Base-by-base conservation (phyloP, 306 rosid genomes). In the Sphenostylis stenocarpa region DNA sequence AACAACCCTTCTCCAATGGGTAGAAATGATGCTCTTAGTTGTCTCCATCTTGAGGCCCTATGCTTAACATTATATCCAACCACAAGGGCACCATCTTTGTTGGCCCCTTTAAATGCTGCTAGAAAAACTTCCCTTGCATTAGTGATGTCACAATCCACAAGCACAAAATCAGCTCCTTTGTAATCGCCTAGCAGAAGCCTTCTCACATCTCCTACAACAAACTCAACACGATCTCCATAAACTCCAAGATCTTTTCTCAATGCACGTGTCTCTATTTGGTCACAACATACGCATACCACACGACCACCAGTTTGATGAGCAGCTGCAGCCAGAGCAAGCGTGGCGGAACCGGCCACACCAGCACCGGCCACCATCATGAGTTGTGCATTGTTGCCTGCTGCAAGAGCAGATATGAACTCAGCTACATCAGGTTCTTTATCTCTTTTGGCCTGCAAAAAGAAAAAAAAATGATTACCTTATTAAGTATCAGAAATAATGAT, bases 1-100 rank as follows among this genome's bases (percentile, higher is more conserved):
- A 85, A 63, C 76, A 85, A 83, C 77, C 88, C 91, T 70, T 82
- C 88, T 68, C 85, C 91, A 64, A 87, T 87, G 2, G 91, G 91
- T 21, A 87, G 77, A 83, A 83, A 87, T 0, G 86, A 76, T 55
- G 85, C 81, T 48, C 57, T 81, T 19, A 78, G 45, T 26, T 83
- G 82, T 56, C 69, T 83, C 80, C 84, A 80, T 69, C 69, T 26
- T 19, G 78, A 85, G 2, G 41, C 83, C 52, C 83, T 85, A 15
- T 72, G 82, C 72, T 61, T 70, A 10, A 85, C 89, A 75, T 85
- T 87, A 48, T 66, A 83, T 3, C 89, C 91, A 45, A 85, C 87
- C 20, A 85, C 81, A 77, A 83, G 26, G 66, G 81, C 87, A 4
- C 77, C 85, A 58, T 80, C 69, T 43, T 49, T 72, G 26, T 63